Percentiles rank a stretch among this genome's conserved stretches.
These are phyloP conservation scores for Sporisorium iseilematis-ciliati DNA, from an alignment of 1,284 basidiomycete species.

Conservation along the genomic window DNA sequence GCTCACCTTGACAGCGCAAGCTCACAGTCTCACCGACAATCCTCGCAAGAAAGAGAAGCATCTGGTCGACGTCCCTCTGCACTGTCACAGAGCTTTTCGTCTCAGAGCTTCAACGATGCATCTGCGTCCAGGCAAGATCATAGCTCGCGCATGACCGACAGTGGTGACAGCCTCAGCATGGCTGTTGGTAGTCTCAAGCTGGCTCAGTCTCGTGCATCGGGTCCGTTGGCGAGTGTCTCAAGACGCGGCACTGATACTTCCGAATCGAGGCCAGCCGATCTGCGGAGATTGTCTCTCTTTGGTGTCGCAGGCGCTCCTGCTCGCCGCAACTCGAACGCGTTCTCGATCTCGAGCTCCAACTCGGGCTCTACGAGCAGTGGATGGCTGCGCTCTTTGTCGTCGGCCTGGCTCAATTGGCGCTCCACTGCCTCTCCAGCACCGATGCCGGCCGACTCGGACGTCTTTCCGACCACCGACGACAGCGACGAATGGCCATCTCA, in stretches of 20 bases:
- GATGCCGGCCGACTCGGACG: slow-evolving; percentile 36
- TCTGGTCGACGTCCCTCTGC: slow-evolving; percentile 17
- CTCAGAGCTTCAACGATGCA: slow-evolving; percentile 24
- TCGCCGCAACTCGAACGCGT: slow-evolving; percentile 47
- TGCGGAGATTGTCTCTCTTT: slow-evolving; percentile 41
- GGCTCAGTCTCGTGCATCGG: slow-evolving; percentile 44
- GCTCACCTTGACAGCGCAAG: slow-evolving; percentile 7
- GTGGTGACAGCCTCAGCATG: slow-evolving; percentile 35
- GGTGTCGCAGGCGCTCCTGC: slow-evolving; percentile 27
- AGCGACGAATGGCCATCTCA: slow-evolving; percentile 41
- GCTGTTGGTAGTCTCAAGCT: slow-evolving; percentile 53
- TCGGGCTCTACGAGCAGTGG: slow-evolving; percentile 42
- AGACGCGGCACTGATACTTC: slow-evolving; percentile 25
- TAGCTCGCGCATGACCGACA: slow-evolving; percentile 1
- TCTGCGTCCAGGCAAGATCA: slow-evolving; percentile 7
- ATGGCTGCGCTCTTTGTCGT: slow-evolving; percentile 54
- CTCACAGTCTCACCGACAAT: slow-evolving; percentile 13
- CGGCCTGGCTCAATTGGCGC: slow-evolving; percentile 54
- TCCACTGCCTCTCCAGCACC: slow-evolving; percentile 40
- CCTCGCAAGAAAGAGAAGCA: slow-evolving; percentile 1
- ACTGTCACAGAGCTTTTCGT: slow-evolving; percentile 32
- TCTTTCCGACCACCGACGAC: slow-evolving; percentile 33
- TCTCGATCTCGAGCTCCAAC: slow-evolving; percentile 39
- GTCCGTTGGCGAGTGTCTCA: slow-evolving; percentile 11
- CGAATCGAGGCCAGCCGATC: slow-evolving; percentile 19